Evolutionary conservation across 306 rosid species (phyloP).

Genomic region (Albizia julibrissin): DNA sequence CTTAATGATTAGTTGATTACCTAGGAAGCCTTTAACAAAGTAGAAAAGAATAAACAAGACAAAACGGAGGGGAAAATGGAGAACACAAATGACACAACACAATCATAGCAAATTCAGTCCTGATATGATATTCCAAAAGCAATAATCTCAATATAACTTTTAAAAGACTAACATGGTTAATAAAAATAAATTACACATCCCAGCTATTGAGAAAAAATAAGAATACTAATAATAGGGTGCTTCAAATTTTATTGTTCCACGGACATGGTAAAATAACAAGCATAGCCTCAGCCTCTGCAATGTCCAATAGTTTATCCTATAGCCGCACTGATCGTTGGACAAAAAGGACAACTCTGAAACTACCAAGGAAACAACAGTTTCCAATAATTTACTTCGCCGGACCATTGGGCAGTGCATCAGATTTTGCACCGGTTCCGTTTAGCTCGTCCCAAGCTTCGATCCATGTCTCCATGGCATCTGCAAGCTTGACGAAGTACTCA

Average conservation of each 20-base stretch:
- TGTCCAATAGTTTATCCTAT: conserved; percentile 37
- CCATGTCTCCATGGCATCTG: conserved; percentile 81
- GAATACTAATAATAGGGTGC: neutral
- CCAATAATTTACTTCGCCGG: conserved; percentile 40
- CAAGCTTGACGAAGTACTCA: conserved; percentile 65
- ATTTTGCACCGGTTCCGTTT: conserved; percentile 49
- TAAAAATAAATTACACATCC: conserved; percentile 7
- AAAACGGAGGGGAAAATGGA: neutral
- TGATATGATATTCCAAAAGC: neutral
- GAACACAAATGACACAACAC: neutral
- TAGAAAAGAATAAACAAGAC: neutral
- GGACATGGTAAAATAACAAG: conserved; percentile 26
- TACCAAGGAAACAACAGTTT: neutral
- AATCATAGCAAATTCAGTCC: conserved; percentile 8
- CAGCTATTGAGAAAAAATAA: conserved; percentile 1
- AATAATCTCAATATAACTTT: conserved; percentile 25
- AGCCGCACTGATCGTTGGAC: conserved; percentile 39
- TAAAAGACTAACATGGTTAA: conserved; percentile 22
- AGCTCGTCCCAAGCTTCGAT: conserved; percentile 82
- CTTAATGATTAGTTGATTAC: neutral
- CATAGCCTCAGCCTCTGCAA: conserved; percentile 39
- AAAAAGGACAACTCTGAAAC: conserved; percentile 30
- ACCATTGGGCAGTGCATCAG: conserved; percentile 34
- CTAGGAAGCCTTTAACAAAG: neutral
- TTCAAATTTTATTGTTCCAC: conserved; percentile 43